Percentiles rank a stretch among this genome's conserved stretches.
phyloP scores from a whole-genome alignment of 208 protist species.

The Lotmaria passim region DNA sequence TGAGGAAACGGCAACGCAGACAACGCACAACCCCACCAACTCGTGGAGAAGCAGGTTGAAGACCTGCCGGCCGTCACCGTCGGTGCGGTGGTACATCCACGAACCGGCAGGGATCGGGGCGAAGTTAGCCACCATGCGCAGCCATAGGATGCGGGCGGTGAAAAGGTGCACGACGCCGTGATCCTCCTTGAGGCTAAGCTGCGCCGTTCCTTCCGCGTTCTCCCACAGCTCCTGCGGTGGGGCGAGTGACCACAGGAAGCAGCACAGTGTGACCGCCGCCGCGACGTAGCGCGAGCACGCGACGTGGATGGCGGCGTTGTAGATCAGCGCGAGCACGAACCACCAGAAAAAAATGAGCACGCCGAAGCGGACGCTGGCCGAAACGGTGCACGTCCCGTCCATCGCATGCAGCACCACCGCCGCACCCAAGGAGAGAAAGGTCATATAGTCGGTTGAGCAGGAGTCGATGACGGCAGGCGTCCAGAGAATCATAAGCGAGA shows the following conservation, averaged over 20 bases:
- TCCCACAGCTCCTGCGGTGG: conserved; percentile 27
- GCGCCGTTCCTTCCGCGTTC: conserved; percentile 10
- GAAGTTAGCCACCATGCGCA: conserved; percentile 34
- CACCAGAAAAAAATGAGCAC: conserved; percentile 67
- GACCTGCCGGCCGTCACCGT: conserved; percentile 20
- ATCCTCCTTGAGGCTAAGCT: conserved; percentile 20
- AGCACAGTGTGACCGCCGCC: conserved; percentile 36
- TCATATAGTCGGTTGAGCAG: conserved; percentile 71
- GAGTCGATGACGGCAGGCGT: conserved; percentile 84
- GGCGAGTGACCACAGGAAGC: conserved; percentile 33
- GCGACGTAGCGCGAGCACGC: conserved; percentile 59
- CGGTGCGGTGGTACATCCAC: conserved; percentile 26
- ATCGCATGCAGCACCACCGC: conserved; percentile 52
- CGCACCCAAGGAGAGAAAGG: conserved; percentile 50
- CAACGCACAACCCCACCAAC: conserved; percentile 3
- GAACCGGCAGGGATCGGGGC: conserved; percentile 10
- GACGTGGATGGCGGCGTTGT: conserved; percentile 53
- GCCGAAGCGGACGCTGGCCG: conserved; percentile 45
- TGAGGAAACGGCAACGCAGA: conserved; percentile 33
- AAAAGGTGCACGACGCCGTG: conserved; percentile 30
- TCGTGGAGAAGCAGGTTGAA: conserved; percentile 31
- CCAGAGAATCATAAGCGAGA: conserved; percentile 81
- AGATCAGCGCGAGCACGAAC: conserved; percentile 54
- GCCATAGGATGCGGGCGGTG: conserved; percentile 30
- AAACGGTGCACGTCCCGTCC: conserved; percentile 43